Evolutionary conservation across 2,329 filamentous ascomycete species (phyloP).

Genomic region (Colletotrichum sp.): DNA sequence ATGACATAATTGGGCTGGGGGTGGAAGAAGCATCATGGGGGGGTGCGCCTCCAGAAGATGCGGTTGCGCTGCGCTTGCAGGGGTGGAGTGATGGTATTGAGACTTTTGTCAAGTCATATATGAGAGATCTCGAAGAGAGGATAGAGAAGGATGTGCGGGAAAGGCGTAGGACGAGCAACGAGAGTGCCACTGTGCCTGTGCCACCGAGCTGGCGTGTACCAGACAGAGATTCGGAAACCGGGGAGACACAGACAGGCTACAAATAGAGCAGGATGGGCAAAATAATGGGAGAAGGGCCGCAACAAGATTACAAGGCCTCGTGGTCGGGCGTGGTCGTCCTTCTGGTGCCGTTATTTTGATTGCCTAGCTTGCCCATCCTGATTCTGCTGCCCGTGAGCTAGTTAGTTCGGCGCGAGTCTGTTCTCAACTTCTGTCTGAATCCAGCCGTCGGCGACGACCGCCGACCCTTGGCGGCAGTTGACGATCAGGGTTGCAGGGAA

Average conservation of each 20-base stretch:
- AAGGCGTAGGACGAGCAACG: not conserved
- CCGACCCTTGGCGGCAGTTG: conserved; percentile 22
- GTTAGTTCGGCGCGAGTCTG: conserved; percentile 12
- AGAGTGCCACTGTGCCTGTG: not conserved
- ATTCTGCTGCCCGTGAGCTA: conserved; percentile 1
- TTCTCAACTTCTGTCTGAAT: not conserved
- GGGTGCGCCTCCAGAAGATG: conserved; percentile 12
- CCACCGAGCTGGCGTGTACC: not conserved
- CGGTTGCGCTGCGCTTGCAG: conserved; percentile 18
- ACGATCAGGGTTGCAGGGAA: conserved; percentile 22
- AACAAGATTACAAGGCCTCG: conserved; percentile 10
- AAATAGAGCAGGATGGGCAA: not conserved
- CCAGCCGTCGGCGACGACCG: conserved; percentile 16
- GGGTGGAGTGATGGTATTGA: conserved; percentile 19
- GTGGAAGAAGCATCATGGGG: conserved; percentile 13
- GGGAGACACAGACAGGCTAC: not conserved
- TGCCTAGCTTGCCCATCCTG: conserved; percentile 7
- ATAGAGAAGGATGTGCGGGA: not conserved
- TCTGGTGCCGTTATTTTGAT: conserved; percentile 16
- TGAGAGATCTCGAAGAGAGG: not conserved
- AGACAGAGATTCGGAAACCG: not conserved
- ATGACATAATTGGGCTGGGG: conserved; percentile 50
- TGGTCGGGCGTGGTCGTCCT: not conserved
- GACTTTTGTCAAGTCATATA: conserved; percentile 21
- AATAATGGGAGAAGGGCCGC: not conserved